These are phyloP conservation scores for Xylariaceae sp. DNA, from an alignment of 2,329 filamentous ascomycete genomes.

Conservation along the genomic window DNA sequence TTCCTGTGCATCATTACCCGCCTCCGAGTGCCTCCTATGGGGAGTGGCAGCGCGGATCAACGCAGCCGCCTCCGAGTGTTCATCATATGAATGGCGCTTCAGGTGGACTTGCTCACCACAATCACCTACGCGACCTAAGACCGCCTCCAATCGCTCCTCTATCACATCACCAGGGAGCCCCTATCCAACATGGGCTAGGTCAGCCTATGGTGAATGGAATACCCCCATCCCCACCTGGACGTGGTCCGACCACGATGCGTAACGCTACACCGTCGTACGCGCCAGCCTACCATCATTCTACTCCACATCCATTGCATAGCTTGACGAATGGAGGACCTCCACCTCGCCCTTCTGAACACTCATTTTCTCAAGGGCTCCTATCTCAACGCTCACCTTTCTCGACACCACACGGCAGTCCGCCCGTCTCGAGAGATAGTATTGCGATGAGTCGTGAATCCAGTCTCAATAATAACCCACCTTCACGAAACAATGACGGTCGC, in stretches of 20 bases:
- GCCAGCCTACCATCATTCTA: conserved; percentile 28
- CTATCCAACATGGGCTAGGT: conserved; percentile 37
- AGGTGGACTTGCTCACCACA: conserved; percentile 26
- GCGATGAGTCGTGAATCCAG: conserved; percentile 27
- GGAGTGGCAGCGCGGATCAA: conserved; percentile 49
- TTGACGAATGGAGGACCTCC: conserved; percentile 37
- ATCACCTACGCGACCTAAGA: conserved; percentile 40
- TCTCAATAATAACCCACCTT: conserved; percentile 24
- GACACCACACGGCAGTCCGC: conserved; percentile 42
- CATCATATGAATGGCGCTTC: conserved; percentile 47
- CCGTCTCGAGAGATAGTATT: conserved; percentile 36
- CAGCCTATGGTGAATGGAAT: conserved; percentile 41
- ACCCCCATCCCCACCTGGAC: conserved; percentile 45
- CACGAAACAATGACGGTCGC: conserved; percentile 24
- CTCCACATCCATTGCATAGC: conserved; percentile 25
- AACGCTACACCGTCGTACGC: conserved; percentile 37
- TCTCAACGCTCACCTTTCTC: conserved; percentile 38
- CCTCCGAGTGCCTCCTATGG: conserved; percentile 33
- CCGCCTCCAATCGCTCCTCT: conserved; percentile 43
- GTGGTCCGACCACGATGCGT: conserved; percentile 35
- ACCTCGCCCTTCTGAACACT: conserved; percentile 40
- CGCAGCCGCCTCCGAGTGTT: conserved; percentile 40
- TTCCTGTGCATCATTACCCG: conserved; percentile 35
- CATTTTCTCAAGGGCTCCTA: conserved; percentile 41
- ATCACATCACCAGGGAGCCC: conserved; percentile 35